Conservation (phyloP, 2,329 filamentous ascomycete species). For the Diaporthe velutina region DNA sequence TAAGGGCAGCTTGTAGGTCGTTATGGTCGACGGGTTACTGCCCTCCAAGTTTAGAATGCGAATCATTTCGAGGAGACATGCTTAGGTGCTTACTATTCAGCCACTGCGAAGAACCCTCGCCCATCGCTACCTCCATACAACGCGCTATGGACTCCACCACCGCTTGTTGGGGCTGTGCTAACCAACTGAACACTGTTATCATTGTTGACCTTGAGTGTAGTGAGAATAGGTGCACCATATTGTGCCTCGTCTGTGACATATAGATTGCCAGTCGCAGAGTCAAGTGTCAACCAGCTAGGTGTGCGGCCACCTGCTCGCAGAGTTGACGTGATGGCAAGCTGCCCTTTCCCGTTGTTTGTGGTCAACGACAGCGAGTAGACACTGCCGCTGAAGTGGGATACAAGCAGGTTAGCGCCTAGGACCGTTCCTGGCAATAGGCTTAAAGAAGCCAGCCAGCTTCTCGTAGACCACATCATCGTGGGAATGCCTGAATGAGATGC, state of each 20-base stretch:
- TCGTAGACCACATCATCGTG: not conserved
- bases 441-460: slow-evolving; percentile 1
- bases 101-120: slow-evolving; percentile 56
- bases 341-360: slow-evolving; percentile 41
- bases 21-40: slow-evolving; percentile 58
- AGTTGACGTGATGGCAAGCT: slow-evolving; percentile 45
- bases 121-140: slow-evolving; percentile 55
- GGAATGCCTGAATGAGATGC: no score
- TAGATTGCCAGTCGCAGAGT: slow-evolving; percentile 48
- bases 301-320: slow-evolving; percentile 50
- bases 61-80: not conserved
- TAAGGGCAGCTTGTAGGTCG: slow-evolving; percentile 58
- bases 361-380: slow-evolving; percentile 52
- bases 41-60: slow-evolving; percentile 27
- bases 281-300: slow-evolving; percentile 55
- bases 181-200: slow-evolving; percentile 50
- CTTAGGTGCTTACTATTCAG: slow-evolving; percentile 56
- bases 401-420: slow-evolving; percentile 47
- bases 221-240: slow-evolving; percentile 43
- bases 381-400: slow-evolving; percentile 55
- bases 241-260: slow-evolving; percentile 54
- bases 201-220: slow-evolving; percentile 49
- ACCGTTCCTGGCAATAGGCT: not conserved
- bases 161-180: slow-evolving; percentile 49
- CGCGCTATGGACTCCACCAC: slow-evolving; percentile 56